Evolutionary conservation across 305 asterid genomes (phyloP).

Genomic region (Fraxinus nigra): DNA sequence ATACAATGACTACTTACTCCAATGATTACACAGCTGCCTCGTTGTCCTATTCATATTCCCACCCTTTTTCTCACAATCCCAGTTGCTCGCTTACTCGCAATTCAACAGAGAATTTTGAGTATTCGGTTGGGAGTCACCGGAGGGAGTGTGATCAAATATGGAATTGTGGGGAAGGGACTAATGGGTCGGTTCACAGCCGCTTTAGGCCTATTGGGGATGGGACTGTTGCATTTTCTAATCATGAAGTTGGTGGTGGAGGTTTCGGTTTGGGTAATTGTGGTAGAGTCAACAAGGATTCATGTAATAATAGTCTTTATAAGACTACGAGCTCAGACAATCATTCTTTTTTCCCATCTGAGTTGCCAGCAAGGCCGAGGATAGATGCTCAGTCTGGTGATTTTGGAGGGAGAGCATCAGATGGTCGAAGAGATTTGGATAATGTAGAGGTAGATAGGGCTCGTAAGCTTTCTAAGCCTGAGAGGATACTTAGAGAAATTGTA

Average conservation of each 20-base stretch:
- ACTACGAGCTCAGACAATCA: slow-evolving; percentile 64
- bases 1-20: slow-evolving; percentile 58
- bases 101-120: slow-evolving; percentile 64
- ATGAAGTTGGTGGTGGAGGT: slow-evolving; percentile 43
- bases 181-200: slow-evolving; percentile 81
- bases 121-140: slow-evolving; percentile 54
- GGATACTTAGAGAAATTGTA: slow-evolving; percentile 73
- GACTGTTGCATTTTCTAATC: slow-evolving; percentile 61
- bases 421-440: slow-evolving; percentile 43
- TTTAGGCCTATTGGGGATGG: slow-evolving; percentile 90
- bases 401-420: slow-evolving; percentile 49
- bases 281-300: slow-evolving; percentile 49
- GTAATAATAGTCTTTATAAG: slow-evolving; percentile 45
- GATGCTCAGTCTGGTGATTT: slow-evolving; percentile 61
- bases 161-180: slow-evolving; percentile 93
- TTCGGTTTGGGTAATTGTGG: slow-evolving; percentile 39
- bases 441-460: slow-evolving; percentile 39
- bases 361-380: slow-evolving; percentile 70
- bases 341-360: slow-evolving; percentile 84
- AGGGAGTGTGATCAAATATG: slow-evolving; percentile 70
- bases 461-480: slow-evolving; percentile 60
- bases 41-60: slow-evolving; percentile 70
- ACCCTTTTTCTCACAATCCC: slow-evolving; percentile 69
- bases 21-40: slow-evolving; percentile 79
- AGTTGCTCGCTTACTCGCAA: slow-evolving; percentile 83